These are phyloP conservation scores for Dispira parvispora DNA, from an alignment of 192 early-diverging fungal species.

Conservation along the genomic window DNA sequence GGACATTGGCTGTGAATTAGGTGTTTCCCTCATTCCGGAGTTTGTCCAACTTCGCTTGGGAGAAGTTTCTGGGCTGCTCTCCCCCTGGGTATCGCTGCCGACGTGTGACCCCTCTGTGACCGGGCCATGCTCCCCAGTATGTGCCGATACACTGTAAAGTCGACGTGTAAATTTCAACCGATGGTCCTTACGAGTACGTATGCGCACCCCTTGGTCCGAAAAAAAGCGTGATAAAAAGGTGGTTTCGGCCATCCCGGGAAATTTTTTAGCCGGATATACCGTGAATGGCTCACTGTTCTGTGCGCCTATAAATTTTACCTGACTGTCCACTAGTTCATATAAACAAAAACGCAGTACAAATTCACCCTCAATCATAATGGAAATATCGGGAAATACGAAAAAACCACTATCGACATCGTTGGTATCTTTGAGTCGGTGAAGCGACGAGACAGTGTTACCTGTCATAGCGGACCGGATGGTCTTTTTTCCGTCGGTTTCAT, in stretches of 20 bases:
- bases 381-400: background rate
- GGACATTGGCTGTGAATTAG: no score
- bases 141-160: background rate
- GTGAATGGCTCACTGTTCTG: slow-evolving; percentile 41
- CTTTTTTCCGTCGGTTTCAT: slow-evolving; percentile 18
- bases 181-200: slow-evolving; percentile 28
- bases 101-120: no score
- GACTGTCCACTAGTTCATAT: slow-evolving; percentile 23
- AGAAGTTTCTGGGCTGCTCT: no score
- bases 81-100: no score
- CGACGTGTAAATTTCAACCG: background rate
- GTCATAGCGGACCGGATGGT: slow-evolving; percentile 31
- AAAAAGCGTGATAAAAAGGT: slow-evolving; percentile 53
- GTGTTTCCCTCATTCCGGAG: no score
- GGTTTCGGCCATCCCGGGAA: slow-evolving; percentile 66
- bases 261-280: slow-evolving; percentile 55
- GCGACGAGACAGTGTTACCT: slow-evolving; percentile 44
- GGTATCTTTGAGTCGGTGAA: slow-evolving; percentile 42
- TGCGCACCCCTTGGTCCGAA: slow-evolving; percentile 59
- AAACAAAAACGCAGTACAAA: slow-evolving; percentile 53
- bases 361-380: background rate
- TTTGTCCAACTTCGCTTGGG: no score
- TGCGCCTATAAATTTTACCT: background rate
- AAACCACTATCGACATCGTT: slow-evolving; percentile 11
- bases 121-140: no score